A percentile compares a stretch with the other conserved stretches of the same genome.
phyloP scores from a whole-genome alignment of 352 stramenopile genomes.

The Pythium myriotylum region DNA sequence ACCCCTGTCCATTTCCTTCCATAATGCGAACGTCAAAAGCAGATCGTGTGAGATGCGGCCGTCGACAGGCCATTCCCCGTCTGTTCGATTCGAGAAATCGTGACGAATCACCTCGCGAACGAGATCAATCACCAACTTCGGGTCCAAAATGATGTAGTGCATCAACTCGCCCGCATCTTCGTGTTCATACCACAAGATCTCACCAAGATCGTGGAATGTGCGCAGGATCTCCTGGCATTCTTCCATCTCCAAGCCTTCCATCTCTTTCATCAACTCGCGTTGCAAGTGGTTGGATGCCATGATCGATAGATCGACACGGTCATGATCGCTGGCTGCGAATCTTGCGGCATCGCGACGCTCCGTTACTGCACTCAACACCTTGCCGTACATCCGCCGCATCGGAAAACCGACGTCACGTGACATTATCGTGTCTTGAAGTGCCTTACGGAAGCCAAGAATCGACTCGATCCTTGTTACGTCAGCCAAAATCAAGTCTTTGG shows the following conservation, averaged over 20 bases:
- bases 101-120: slow-evolving; percentile 23
- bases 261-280: slow-evolving; percentile 1
- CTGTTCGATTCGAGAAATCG: background rate
- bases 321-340: background rate
- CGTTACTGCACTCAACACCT: too few species aligned
- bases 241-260: slow-evolving; percentile 3
- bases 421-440: background rate
- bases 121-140: slow-evolving; percentile 35
- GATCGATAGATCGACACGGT: slow-evolving; percentile 6
- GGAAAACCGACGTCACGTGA: slow-evolving; percentile 5
- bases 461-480: background rate
- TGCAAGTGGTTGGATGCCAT: slow-evolving; percentile 4
- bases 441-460: background rate
- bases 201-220: slow-evolving; percentile 22
- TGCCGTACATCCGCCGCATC: slow-evolving; percentile 20
- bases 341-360: background rate
- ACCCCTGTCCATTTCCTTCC: slow-evolving; percentile 28
- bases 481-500: slow-evolving; percentile 4
- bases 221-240: slow-evolving; percentile 19
- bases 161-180: slow-evolving; percentile 5
- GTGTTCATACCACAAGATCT: slow-evolving; percentile 25
- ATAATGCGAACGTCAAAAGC: slow-evolving; percentile 9
- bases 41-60: slow-evolving; percentile 18
- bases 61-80: background rate
- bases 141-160: slow-evolving; percentile 20